These are phyloP conservation scores for Asterophora lycoperdoides DNA, from an alignment of 768 basidiomycete species.

Conservation along the genomic window DNA sequence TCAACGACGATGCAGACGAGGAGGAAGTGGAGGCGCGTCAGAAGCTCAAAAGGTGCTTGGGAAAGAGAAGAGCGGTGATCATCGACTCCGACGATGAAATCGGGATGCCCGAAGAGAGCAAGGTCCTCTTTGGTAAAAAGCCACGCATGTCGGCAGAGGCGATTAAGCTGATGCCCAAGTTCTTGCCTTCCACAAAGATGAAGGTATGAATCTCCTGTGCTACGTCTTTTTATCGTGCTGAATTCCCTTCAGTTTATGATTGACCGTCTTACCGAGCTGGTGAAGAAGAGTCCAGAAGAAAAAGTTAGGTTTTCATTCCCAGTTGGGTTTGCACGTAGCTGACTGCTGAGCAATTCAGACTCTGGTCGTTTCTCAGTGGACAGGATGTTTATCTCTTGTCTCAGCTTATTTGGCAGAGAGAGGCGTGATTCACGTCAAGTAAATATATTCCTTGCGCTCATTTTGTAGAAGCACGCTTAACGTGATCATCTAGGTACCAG, in stretches of 20 bases:
- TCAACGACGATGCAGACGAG: no score
- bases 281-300: slow-evolving; percentile 50
- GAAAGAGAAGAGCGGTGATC: slow-evolving; percentile 37
- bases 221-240: not conserved
- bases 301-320: no score
- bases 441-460: slow-evolving; percentile 9
- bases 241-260: slow-evolving; percentile 46
- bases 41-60: slow-evolving; percentile 32
- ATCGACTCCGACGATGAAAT: slow-evolving; percentile 43
- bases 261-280: slow-evolving; percentile 43
- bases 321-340: no score
- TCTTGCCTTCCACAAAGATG: slow-evolving; percentile 74
- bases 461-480: not conserved
- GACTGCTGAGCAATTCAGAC: no score
- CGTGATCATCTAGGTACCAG: slow-evolving; percentile 46
- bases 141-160: slow-evolving; percentile 25
- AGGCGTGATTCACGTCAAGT: slow-evolving; percentile 54
- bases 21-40: no score
- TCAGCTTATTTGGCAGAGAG: slow-evolving; percentile 55
- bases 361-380: no score
- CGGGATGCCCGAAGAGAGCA: slow-evolving; percentile 37
- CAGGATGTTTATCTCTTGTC: slow-evolving; percentile 54
- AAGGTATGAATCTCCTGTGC: slow-evolving; percentile 37
- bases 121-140: slow-evolving; percentile 37
- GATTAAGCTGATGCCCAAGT: slow-evolving; percentile 46